Base-by-base conservation (phyloP, 2,329 filamentous ascomycete genomes). In the Monosporascus sp. region DNA sequence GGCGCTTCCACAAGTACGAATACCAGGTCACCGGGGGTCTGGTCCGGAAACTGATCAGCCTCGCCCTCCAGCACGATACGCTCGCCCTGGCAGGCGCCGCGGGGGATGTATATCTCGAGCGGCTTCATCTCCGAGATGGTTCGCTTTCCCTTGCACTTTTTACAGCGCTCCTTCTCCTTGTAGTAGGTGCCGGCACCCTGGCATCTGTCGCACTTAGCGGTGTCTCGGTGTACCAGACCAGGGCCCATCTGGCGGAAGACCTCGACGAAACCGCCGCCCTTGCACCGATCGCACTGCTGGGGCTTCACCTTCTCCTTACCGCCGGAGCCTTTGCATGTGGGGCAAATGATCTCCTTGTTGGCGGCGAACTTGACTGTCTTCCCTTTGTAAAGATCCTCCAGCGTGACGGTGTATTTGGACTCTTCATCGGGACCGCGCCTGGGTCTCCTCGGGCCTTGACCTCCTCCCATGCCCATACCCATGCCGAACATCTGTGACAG, bases 301-400 rank as follows among this genome's bases (percentile, higher is more conserved):
- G 88, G 78, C 76, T 94, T 96, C 51, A 91, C 88, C 74, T 92
- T 95, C 57, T 96, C 89, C 73, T 95, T 97, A 59, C 89, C 94
- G 41, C 94, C 94, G 47, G 80, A 84, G 45, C 94, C 94, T 69
- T 92, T 93, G 78, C 94, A 99, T 64, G 85, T 81, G 55, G 80
- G 80, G 74, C 94, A 99, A 57, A 96, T 79, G 57, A 97, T 82
- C 67, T 96, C 93, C 78, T 97, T 97, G 66, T 92, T 95, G 66
- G 89, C 94, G 8, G 91, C 86, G 70, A 99, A 97, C 74, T 95
- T 94, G 67, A 96, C 94, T 1, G 94, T 97, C 79, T 97, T 97
- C 65, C 94, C 94, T 75, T 96, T 97, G 81, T 97, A 99, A 35
- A 99, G 79, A 72, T 99, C 94, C 70, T 97, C 94, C 55, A 99